A percentile compares a stretch with the other conserved stretches of the same genome.
phyloP scores from a whole-genome alignment of 192 early-diverging fungal species.

The Backusella australiensis region DNA sequence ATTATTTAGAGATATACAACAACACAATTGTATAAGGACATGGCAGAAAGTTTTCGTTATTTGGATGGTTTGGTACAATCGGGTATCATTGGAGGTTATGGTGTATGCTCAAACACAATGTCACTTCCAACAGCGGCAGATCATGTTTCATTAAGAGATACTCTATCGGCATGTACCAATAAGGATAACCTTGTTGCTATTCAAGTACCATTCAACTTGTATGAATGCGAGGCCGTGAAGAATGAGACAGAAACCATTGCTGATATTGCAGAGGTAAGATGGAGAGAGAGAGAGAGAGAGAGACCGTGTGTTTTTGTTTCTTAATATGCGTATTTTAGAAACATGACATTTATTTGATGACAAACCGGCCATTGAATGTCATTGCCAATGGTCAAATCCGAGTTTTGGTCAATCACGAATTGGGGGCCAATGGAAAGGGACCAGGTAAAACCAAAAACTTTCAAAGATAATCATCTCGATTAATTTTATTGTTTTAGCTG shows the following conservation, averaged over 20 bases:
- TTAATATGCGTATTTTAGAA: constrained; percentile 30
- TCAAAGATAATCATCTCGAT: background rate
- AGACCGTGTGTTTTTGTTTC: background rate
- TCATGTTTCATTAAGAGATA: constrained; percentile 53
- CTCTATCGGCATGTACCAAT: constrained; percentile 39
- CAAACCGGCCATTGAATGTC: constrained; percentile 68
- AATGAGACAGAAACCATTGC: constrained; percentile 33
- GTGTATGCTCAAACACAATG: constrained; percentile 67
- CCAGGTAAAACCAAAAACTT: constrained; percentile 9
- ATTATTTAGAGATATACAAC: constrained; percentile 10
- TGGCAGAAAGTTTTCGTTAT: constrained; percentile 55
- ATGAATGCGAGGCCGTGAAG: constrained; percentile 60
- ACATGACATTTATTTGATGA: constrained; percentile 59
- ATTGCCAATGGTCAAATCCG: constrained; percentile 57
- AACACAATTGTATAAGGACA: constrained; percentile 53
- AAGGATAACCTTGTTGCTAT: constrained; percentile 56
- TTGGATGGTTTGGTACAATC: constrained; percentile 60
- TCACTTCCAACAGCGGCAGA: constrained; percentile 55
- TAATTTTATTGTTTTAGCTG: background rate
- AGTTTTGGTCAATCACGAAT: constrained; percentile 47
- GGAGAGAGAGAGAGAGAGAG: background rate
- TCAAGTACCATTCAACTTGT: constrained; percentile 74
- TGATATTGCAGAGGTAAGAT: constrained; percentile 38
- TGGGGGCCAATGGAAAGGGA: constrained; percentile 13
- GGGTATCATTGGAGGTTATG: constrained; percentile 60